These are phyloP conservation scores for Aspergillus viridinutans DNA, from an alignment of 2,329 filamentous ascomycete genomes.

Conservation along the genomic window DNA sequence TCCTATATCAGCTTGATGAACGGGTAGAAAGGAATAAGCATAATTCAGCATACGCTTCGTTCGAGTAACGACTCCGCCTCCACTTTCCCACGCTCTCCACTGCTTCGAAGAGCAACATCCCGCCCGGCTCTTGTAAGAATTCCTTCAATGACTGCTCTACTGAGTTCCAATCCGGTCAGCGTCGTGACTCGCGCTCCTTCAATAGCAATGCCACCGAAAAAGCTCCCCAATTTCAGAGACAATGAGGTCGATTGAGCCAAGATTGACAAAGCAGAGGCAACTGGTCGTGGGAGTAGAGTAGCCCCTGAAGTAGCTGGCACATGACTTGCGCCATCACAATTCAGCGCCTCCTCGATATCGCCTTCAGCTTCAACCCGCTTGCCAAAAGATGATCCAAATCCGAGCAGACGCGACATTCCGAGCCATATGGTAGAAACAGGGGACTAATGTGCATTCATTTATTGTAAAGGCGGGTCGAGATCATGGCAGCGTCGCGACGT, in stretches of 20 bases:
- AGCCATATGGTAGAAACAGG: constrained; percentile 4
- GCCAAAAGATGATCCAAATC: constrained; percentile 9
- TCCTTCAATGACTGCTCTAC: constrained; percentile 42
- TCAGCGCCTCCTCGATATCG: constrained; percentile 2
- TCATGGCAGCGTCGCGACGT: background rate
- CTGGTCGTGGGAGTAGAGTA: constrained; percentile 41
- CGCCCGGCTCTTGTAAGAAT: constrained; percentile 42
- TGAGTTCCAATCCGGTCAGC: constrained; percentile 42
- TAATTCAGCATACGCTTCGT: constrained; percentile 36
- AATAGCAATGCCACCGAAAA: constrained; percentile 41
- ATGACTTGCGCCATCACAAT: constrained; percentile 16
- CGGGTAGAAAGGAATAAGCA: background rate
- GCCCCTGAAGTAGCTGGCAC: constrained; percentile 25
- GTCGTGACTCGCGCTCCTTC: constrained; percentile 43
- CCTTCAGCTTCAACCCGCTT: constrained; percentile 8
- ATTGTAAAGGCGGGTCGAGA: background rate
- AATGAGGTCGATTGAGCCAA: constrained; percentile 44
- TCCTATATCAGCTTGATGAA: constrained; percentile 7
- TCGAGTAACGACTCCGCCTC: constrained; percentile 45
- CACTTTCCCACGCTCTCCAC: constrained; percentile 43
- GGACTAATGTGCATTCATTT: background rate
- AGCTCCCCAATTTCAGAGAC: constrained; percentile 41
- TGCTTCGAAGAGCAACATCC: constrained; percentile 42
- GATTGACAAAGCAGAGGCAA: constrained; percentile 43
- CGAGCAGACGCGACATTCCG: constrained; percentile 17